A percentile compares a stretch with the other conserved stretches of the same genome.
These are phyloP conservation scores for Salvia miltiorrhiza DNA, from an alignment of 257 asterid species.

Conservation along the genomic window DNA sequence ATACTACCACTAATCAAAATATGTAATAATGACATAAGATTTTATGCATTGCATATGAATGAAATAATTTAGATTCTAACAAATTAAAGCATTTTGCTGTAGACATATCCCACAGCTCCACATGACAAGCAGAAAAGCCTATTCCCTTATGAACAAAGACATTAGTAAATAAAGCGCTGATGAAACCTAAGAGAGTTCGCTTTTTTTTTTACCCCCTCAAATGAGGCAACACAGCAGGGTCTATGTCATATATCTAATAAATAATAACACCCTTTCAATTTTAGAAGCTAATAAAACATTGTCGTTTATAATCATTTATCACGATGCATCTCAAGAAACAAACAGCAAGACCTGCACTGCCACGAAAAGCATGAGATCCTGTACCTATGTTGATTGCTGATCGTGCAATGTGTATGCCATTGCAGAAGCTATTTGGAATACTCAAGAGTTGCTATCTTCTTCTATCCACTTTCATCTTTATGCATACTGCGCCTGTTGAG, in stretches of 20 bases:
- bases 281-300: background rate
- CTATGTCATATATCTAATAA: background rate
- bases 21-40: background rate
- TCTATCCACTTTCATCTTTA: conserved; percentile 27
- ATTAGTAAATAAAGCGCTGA: background rate
- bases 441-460: conserved; percentile 10
- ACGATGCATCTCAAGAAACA: background rate
- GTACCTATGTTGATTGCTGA: conserved; percentile 48
- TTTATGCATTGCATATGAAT: background rate
- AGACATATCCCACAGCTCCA: background rate
- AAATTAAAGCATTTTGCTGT: background rate
- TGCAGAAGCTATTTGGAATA: conserved; percentile 26
- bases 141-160: background rate
- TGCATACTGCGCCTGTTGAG: conserved; percentile 53
- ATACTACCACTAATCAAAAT: background rate
- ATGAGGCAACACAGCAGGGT: background rate
- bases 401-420: conserved; percentile 21
- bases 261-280: background rate
- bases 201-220: background rate
- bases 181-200: background rate
- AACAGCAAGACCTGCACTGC: background rate
- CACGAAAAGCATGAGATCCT: background rate
- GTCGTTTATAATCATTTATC: background rate
- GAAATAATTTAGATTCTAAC: background rate
- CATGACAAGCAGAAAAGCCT: background rate